A percentile compares a stretch with the other conserved stretches of the same genome.
Evolutionary conservation across 768 basidiomycete species (phyloP).

Genomic region (Lactarius vividus): DNA sequence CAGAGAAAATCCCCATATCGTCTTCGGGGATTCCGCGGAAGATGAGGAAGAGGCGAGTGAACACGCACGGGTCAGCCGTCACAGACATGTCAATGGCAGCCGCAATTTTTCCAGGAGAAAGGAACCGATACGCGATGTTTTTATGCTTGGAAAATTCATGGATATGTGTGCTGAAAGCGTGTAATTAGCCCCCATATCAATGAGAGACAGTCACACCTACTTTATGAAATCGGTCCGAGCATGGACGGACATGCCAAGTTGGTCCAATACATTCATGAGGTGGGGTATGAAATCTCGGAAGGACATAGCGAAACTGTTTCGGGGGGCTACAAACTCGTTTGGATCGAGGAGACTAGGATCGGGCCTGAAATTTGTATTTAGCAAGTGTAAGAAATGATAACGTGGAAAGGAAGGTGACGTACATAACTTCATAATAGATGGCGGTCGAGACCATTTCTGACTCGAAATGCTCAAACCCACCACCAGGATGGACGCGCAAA

Average conservation of each 20-base stretch:
- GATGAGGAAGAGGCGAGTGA: constrained; percentile 83
- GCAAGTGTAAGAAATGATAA: neutral
- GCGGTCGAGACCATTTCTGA: constrained; percentile 76
- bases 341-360: constrained; percentile 77
- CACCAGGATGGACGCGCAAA: constrained; percentile 78
- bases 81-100: constrained; percentile 86
- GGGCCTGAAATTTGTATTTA: constrained; percentile 48
- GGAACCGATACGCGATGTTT: constrained; percentile 89
- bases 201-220: constrained; percentile 41
- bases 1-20: constrained; percentile 69
- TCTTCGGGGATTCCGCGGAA: constrained; percentile 82
- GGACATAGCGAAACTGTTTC: constrained; percentile 85
- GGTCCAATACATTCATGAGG: constrained; percentile 76
- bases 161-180: constrained; percentile 61
- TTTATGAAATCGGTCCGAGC: constrained; percentile 81
- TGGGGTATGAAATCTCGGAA: constrained; percentile 79
- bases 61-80: constrained; percentile 75
- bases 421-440: constrained; percentile 85
- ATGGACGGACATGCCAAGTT: constrained; percentile 78
- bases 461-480: constrained; percentile 84
- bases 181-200: neutral
- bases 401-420: constrained; percentile 33
- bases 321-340: constrained; percentile 71
- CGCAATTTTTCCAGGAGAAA: constrained; percentile 73
- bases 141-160: constrained; percentile 71